These are phyloP conservation scores for Vicia faba DNA, from an alignment of 306 rosid genomes.

Conservation along the genomic window DNA sequence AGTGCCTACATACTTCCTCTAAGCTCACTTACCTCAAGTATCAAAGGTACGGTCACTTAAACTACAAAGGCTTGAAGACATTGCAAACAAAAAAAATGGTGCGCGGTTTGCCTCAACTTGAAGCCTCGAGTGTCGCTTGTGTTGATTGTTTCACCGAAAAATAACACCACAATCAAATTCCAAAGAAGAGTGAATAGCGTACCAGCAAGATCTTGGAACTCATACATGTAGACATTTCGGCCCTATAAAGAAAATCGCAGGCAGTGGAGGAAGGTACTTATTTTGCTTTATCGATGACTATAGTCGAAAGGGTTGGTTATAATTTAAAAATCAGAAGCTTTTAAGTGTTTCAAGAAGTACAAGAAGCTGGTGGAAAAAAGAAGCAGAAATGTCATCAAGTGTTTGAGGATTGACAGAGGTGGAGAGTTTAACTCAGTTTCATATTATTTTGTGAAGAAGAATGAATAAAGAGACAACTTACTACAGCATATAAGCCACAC, in stretches of 20 bases:
- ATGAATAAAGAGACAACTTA: neutral
- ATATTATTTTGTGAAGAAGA: neutral
- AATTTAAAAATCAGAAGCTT: neutral
- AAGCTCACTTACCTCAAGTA: neutral
- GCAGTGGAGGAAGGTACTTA: neutral
- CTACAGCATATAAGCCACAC: neutral
- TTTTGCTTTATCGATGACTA: neutral
- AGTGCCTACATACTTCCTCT: neutral
- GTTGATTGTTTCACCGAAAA: neutral
- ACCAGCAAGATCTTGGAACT: conserved; percentile 7
- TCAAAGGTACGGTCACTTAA: no score
- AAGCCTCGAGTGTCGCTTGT: neutral
- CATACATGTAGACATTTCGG: conserved; percentile 11
- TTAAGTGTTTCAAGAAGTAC: neutral
- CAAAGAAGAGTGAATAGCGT: neutral
- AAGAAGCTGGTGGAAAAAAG: neutral
- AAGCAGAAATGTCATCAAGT: neutral
- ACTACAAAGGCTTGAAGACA: no score
- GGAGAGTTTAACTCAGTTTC: neutral
- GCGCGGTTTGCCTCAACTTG: neutral
- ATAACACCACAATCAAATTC: neutral
- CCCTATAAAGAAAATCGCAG: neutral
- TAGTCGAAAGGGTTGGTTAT: neutral
- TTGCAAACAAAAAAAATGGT: no score
- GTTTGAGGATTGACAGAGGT: neutral